Evolutionary conservation across 2,329 filamentous ascomycete genomes (phyloP).

Genomic region (Paecilomyces variotii): DNA sequence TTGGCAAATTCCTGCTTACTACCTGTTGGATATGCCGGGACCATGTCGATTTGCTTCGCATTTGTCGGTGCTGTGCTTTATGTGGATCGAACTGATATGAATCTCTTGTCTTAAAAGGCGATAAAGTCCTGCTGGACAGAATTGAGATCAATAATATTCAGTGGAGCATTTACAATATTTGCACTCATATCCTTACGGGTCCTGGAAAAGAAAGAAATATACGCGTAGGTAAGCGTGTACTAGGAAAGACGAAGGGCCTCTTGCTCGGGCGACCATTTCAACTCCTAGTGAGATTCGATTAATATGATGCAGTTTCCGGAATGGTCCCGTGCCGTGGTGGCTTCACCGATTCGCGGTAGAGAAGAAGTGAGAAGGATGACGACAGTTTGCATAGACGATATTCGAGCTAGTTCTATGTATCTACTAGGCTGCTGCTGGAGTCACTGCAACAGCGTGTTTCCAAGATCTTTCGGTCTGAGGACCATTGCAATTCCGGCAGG

Average conservation of each 20-base stretch:
- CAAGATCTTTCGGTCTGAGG: not conserved
- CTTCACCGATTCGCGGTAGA: not conserved
- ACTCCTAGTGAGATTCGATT: not conserved
- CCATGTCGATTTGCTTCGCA: no score
- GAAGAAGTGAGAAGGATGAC: not conserved
- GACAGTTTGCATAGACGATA: not conserved
- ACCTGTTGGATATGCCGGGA: no score
- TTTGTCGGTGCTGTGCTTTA: no score
- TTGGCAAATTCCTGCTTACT: conserved; percentile 1
- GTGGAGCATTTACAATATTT: not conserved
- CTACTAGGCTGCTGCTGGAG: not conserved
- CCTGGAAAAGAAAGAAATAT: conserved; percentile 2
- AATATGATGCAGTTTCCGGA: not conserved
- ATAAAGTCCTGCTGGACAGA: conserved; percentile 1
- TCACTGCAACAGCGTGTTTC: not conserved
- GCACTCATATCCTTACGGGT: not conserved
- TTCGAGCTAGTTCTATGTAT: not conserved
- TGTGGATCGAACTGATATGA: not conserved
- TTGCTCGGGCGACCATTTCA: no score
- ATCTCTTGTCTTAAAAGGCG: not conserved
- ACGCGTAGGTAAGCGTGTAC: not conserved
- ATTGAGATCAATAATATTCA: conserved; percentile 1
- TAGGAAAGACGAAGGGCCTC: not conserved
- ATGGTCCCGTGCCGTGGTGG: not conserved
- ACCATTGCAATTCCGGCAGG: not conserved